phyloP scores from a whole-genome alignment of 176 grass and related monocot species.

The Metroxylon sagu region DNA sequence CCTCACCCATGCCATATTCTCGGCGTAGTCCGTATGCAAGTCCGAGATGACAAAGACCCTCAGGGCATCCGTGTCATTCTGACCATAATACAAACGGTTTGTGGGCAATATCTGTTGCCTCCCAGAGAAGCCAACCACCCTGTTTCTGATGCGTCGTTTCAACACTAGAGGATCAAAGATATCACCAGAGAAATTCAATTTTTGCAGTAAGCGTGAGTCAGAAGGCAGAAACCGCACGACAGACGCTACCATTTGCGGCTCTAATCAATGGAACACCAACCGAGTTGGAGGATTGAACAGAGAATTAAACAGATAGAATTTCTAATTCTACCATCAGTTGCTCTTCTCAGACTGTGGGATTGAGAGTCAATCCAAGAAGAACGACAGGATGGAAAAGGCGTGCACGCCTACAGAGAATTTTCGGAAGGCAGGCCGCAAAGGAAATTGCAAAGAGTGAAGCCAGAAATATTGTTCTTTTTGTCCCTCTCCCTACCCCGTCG shows the following conservation, averaged over 20 bases:
- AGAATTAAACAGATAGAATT: too few relatives aligned
- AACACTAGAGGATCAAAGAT: background rate
- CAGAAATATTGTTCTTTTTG: too few relatives aligned
- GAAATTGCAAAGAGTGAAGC: too few relatives aligned
- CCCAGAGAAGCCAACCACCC: background rate
- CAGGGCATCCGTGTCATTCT: constrained; percentile 11
- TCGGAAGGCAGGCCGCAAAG: too few relatives aligned
- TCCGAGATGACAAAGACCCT: constrained; percentile 88
- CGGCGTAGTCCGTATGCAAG: constrained; percentile 78
- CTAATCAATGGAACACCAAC: too few relatives aligned
- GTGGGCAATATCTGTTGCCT: constrained; percentile 23
- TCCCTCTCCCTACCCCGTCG: too few relatives aligned
- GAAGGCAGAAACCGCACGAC: background rate
- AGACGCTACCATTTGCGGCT: background rate
- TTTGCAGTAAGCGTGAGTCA: background rate
- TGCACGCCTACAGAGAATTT: too few relatives aligned
- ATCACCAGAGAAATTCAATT: background rate
- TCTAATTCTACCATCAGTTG: too few relatives aligned
- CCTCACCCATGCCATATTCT: constrained; percentile 98
- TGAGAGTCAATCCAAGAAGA: too few relatives aligned
- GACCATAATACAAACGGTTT: constrained; percentile 25
- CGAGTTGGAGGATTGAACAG: too few relatives aligned
- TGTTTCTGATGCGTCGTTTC: constrained; percentile 1
- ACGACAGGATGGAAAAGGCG: too few relatives aligned
- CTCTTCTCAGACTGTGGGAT: too few relatives aligned